phyloP scores from a whole-genome alignment of 2,329 filamentous ascomycete species.

The Clarireedia monteithiana region DNA sequence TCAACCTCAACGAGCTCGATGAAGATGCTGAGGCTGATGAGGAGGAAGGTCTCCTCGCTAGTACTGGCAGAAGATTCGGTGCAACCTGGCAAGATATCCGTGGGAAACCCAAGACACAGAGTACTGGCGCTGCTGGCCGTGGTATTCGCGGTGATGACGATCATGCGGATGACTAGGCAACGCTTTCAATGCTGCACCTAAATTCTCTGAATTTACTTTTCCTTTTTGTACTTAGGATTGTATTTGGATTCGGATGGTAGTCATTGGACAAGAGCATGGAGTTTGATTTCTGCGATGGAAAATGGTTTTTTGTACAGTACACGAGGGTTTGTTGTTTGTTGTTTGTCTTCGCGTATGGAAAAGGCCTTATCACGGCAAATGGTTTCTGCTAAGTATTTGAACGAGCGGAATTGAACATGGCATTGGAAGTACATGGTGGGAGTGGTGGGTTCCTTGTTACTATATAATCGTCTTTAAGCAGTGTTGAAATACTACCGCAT shows the following conservation, averaged over 20 bases:
- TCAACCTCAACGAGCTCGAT: constrained; percentile 72
- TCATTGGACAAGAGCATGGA: background rate
- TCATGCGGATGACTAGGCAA: constrained; percentile 1
- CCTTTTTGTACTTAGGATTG: background rate
- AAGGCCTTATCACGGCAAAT: too few species aligned
- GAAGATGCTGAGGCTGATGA: constrained; percentile 87
- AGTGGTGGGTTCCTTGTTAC: too few species aligned
- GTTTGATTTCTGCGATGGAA: background rate
- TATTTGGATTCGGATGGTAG: background rate
- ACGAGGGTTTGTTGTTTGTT: background rate
- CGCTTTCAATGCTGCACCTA: background rate
- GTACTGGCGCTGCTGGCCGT: constrained; percentile 14
- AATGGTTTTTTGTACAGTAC: background rate
- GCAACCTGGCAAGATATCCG: constrained; percentile 87
- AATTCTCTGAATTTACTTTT: background rate
- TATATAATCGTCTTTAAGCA: too few species aligned
- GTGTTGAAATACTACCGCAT: too few species aligned
- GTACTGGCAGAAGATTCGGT: constrained; percentile 71
- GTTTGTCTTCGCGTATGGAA: too few species aligned
- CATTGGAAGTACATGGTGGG: too few species aligned
- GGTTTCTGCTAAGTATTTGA: too few species aligned
- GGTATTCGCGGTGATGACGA: constrained; percentile 20
- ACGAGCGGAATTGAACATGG: too few species aligned
- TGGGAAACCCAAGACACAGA: constrained; percentile 27
- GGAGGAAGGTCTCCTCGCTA: constrained; percentile 84